Percentiles rank a stretch among this genome's conserved stretches.
Conservation (phyloP, 352 stramenopile genomes). For the Phytophthora pseudosyringae region DNA sequence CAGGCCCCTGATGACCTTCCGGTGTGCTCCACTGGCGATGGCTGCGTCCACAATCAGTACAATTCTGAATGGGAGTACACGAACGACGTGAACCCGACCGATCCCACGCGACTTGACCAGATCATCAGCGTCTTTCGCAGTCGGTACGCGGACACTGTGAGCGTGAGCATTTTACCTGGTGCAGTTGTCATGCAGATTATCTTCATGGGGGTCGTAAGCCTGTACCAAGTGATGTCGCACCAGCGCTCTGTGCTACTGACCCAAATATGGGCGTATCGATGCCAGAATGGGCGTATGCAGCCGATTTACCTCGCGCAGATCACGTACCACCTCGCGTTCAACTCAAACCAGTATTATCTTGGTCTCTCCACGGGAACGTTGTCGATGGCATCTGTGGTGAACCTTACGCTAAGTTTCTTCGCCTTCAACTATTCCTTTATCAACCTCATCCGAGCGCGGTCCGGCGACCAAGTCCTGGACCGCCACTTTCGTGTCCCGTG, state of each 20-base stretch:
- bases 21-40: constrained; percentile 32
- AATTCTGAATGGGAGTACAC: constrained; percentile 30
- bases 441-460: constrained; percentile 32
- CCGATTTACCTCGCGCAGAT: constrained; percentile 33
- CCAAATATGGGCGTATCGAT: constrained; percentile 33
- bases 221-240: constrained; percentile 37
- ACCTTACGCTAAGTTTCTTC: constrained; percentile 27
- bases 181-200: constrained; percentile 30
- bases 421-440: constrained; percentile 28
- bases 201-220: constrained; percentile 29
- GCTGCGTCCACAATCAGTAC: constrained; percentile 31
- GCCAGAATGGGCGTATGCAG: constrained; percentile 39
- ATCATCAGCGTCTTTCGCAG: constrained; percentile 38
- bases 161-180: constrained; percentile 23
- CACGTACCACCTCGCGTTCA: constrained; percentile 36
- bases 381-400: constrained; percentile 23
- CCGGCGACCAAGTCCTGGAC: constrained; percentile 25
- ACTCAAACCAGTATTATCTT: constrained; percentile 39
- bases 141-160: constrained; percentile 31
- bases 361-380: constrained; percentile 28
- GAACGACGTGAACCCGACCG: constrained; percentile 3
- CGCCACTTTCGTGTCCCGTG: constrained; percentile 29
- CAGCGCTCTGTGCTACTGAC: constrained; percentile 28
- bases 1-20: constrained; percentile 29
- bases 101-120: constrained; percentile 17